A percentile compares a stretch with the other conserved stretches of the same genome.
Conservation (phyloP, 2,329 filamentous ascomycete species). For the Fusarium floridanum region DNA sequence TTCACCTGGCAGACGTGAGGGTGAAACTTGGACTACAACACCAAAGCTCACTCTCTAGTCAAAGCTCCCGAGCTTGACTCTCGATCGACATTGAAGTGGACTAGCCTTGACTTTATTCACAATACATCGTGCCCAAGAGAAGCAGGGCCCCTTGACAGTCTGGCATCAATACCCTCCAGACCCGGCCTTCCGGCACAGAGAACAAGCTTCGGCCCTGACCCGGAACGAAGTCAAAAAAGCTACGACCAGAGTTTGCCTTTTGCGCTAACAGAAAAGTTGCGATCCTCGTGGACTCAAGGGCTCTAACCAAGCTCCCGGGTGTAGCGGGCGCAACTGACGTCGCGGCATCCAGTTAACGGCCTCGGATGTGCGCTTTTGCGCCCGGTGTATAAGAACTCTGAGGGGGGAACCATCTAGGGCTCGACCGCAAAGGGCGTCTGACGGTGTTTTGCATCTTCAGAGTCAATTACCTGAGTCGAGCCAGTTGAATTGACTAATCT, state of each 20-base stretch:
- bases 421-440: background rate
- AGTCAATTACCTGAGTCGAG: background rate
- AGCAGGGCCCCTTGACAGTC: background rate
- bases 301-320: conserved; percentile 11
- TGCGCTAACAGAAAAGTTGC: conserved; percentile 20
- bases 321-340: conserved; percentile 33
- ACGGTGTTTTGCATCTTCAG: conserved; percentile 3
- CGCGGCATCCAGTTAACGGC: conserved; percentile 14
- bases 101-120: background rate
- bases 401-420: conserved; percentile 13
- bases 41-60: background rate
- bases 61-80: background rate
- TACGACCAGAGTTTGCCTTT: conserved; percentile 19
- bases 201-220: conserved; percentile 15
- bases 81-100: background rate
- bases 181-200: background rate
- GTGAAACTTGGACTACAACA: background rate
- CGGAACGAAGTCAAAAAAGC: conserved; percentile 13
- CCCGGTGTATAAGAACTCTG: conserved; percentile 11
- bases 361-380: conserved; percentile 18
- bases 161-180: background rate
- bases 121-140: background rate
- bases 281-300: conserved; percentile 9
- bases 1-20: background rate
- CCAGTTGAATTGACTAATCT: background rate